Percentiles rank a stretch among this genome's conserved stretches.
phyloP scores from a whole-genome alignment of 164 flowering plant species.

The Aristolochia fimbriata region DNA sequence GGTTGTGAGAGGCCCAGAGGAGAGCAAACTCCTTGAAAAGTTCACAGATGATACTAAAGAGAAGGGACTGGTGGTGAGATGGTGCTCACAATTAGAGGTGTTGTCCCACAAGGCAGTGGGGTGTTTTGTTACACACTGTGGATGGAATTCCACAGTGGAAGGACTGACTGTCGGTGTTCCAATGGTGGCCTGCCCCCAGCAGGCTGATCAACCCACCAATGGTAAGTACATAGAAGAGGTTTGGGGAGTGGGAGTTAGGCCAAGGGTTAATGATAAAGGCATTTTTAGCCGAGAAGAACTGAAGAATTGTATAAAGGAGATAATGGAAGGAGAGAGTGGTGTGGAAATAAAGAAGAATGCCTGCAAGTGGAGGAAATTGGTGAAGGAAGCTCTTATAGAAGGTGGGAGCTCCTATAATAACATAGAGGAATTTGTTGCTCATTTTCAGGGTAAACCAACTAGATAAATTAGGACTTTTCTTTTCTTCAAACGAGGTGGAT shows the following conservation, averaged over 20 bases:
- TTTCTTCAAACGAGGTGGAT: too few species aligned
- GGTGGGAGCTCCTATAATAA: constrained; percentile 14
- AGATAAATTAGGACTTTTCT: too few species aligned
- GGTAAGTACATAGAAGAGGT: constrained; percentile 24
- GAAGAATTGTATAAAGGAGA: constrained; percentile 5
- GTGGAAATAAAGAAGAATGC: constrained; percentile 7
- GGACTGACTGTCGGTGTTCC: constrained; percentile 25
- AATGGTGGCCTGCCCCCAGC: constrained; percentile 24
- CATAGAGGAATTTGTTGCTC: constrained; percentile 9
- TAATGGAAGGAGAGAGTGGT: constrained; percentile 15
- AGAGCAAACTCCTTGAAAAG: constrained; percentile 12
- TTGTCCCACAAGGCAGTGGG: constrained; percentile 19
- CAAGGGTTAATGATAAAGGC: constrained; percentile 7
- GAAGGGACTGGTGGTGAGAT: constrained; percentile 22
- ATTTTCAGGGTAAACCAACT: neutral
- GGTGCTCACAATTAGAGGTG: constrained; percentile 28
- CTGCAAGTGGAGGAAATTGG: constrained; percentile 9
- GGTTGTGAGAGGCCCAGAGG: constrained; percentile 18
- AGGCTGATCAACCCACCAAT: constrained; percentile 23
- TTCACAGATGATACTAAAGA: constrained; percentile 8
- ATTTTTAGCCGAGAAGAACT: constrained; percentile 13
- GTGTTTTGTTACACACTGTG: constrained; percentile 31
- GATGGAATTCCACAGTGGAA: constrained; percentile 30
- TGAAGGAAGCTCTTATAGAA: constrained; percentile 10
- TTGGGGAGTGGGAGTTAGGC: constrained; percentile 16